These are phyloP conservation scores for Pilobolus umbonatus DNA, from an alignment of 192 early-diverging fungal genomes.

Conservation along the genomic window DNA sequence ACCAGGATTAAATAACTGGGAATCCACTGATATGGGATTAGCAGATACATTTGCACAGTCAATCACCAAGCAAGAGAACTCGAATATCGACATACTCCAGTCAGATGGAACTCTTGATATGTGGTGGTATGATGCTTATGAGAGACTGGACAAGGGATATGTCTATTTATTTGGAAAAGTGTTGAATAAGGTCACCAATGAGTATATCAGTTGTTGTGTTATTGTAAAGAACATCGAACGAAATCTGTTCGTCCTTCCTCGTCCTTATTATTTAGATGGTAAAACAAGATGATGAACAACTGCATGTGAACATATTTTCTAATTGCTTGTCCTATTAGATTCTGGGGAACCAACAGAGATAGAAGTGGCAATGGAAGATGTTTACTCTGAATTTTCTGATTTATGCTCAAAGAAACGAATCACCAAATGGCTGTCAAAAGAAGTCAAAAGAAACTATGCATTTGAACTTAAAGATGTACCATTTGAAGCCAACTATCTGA, in stretches of 20 bases:
- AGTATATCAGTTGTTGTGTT: constrained; percentile 78
- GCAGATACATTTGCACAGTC: background rate
- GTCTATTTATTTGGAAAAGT: constrained; percentile 94
- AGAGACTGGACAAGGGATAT: constrained; percentile 58
- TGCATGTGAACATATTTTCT: background rate
- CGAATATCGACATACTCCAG: constrained; percentile 12
- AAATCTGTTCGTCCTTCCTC: constrained; percentile 91
- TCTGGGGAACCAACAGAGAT: constrained; percentile 50
- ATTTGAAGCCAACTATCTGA: constrained; percentile 74
- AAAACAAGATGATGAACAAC: background rate
- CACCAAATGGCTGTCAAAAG: constrained; percentile 50
- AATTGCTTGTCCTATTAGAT: constrained; percentile 17
- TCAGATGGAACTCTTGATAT: constrained; percentile 50
- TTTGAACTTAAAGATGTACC: constrained; percentile 87
- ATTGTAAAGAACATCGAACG: constrained; percentile 74
- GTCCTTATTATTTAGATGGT: constrained; percentile 51
- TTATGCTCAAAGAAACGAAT: constrained; percentile 56
- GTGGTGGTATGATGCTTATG: constrained; percentile 93
- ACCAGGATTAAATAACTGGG: constrained; percentile 1
- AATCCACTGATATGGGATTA: background rate
- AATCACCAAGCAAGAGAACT: background rate
- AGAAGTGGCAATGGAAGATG: constrained; percentile 58
- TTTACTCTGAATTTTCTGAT: constrained; percentile 70
- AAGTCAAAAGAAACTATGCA: constrained; percentile 79
- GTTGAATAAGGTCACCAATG: constrained; percentile 42